These are phyloP conservation scores for Geoglossum cookeanum DNA, from an alignment of 2,329 filamentous ascomycete genomes.

Conservation along the genomic window DNA sequence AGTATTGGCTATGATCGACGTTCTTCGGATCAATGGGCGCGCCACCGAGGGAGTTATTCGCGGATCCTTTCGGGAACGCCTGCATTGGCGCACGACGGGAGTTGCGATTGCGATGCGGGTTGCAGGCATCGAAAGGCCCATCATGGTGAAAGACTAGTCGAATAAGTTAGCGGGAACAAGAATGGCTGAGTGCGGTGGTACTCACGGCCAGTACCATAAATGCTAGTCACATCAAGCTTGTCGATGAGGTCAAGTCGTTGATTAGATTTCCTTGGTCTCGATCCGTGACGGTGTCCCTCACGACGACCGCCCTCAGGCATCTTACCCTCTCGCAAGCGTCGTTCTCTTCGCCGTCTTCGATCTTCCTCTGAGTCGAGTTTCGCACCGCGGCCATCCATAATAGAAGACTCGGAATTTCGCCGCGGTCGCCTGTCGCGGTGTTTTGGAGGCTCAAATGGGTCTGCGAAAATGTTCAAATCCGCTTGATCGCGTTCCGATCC, in stretches of 20 bases:
- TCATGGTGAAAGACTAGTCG: constrained; percentile 82
- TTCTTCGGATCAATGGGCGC: constrained; percentile 65
- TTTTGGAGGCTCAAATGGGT: constrained; percentile 21
- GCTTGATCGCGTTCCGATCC: neutral
- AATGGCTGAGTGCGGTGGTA: constrained; percentile 13
- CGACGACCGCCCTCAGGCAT: constrained; percentile 30
- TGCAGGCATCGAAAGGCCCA: constrained; percentile 90
- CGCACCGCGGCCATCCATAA: constrained; percentile 34
- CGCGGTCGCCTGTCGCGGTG: constrained; percentile 35
- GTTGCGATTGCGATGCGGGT: constrained; percentile 80
- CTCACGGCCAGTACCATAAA: constrained; percentile 81
- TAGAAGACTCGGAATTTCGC: constrained; percentile 64
- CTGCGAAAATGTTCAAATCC: constrained; percentile 26
- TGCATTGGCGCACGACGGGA: constrained; percentile 80
- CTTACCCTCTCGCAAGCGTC: constrained; percentile 33
- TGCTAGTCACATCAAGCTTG: constrained; percentile 87
- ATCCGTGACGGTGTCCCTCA: constrained; percentile 13
- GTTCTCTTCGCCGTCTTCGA: constrained; percentile 34
- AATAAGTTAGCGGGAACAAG: neutral
- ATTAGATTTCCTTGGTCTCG: constrained; percentile 17
- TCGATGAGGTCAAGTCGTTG: constrained; percentile 70
- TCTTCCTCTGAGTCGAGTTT: constrained; percentile 39
- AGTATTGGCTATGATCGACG: constrained; percentile 71
- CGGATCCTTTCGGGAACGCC: constrained; percentile 79
- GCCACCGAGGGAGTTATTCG: constrained; percentile 83